A percentile compares a stretch with the other conserved stretches of the same genome.
Conservation (phyloP, 2,329 filamentous ascomycete species). For the Gaeumannomyces sp. region DNA sequence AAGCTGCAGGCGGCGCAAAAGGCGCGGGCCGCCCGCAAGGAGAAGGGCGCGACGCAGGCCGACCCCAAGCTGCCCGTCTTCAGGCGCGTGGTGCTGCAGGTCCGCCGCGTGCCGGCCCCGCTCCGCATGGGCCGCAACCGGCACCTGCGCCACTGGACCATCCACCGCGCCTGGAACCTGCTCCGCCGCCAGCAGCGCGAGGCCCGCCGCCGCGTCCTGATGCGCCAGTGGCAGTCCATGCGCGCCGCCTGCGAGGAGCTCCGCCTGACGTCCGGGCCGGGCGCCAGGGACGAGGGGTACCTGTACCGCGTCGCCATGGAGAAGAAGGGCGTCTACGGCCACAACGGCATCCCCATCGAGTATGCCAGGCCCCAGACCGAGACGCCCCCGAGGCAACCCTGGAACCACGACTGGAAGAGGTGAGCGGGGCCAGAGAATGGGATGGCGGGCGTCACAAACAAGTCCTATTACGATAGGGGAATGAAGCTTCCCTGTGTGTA, state of each 20-base stretch:
- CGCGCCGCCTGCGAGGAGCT: slow-evolving; percentile 79
- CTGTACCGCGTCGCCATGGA: slow-evolving; percentile 84
- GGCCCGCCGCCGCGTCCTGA: slow-evolving; percentile 60
- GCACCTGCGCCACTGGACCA: slow-evolving; percentile 93
- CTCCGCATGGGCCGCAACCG: slow-evolving; percentile 85
- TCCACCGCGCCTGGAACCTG: slow-evolving; percentile 91
- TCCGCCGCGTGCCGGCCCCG: slow-evolving; percentile 46
- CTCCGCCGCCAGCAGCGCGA: slow-evolving; percentile 64
- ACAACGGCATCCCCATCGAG: slow-evolving; percentile 77
- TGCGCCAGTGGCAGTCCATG: slow-evolving; percentile 79
- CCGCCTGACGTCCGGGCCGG: slow-evolving; percentile 51
- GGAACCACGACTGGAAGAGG: slow-evolving; percentile 90
- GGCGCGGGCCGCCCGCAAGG: slow-evolving; percentile 12
- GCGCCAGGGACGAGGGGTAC: slow-evolving; percentile 55
- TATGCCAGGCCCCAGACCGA: slow-evolving; percentile 83
- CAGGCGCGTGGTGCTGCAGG: slow-evolving; percentile 25
- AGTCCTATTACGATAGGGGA: background rate
- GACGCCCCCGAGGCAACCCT: slow-evolving; percentile 69
- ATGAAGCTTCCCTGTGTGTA: background rate
- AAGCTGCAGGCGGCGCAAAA: background rate
- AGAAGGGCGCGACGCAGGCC: slow-evolving; percentile 12
- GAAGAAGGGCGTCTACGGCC: slow-evolving; percentile 77
- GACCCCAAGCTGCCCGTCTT: slow-evolving; percentile 29
- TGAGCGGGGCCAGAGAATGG: slow-evolving; percentile 19
- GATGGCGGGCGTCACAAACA: background rate